Conservation (phyloP, 2,329 filamentous ascomycete genomes). For the Pseudodiploospora longispora region DNA sequence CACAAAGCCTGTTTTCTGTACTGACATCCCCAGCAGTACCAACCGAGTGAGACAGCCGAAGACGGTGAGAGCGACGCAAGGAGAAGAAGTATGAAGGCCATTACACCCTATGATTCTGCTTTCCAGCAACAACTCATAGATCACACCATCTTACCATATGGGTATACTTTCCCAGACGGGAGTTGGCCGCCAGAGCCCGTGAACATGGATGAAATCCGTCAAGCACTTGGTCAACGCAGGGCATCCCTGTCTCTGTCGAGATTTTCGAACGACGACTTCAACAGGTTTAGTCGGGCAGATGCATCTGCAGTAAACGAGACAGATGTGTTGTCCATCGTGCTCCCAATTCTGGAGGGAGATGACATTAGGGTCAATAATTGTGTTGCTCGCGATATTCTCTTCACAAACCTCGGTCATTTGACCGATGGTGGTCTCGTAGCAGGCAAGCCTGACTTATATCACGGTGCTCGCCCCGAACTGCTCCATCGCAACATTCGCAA, state of each 20-base stretch:
- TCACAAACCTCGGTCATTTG: conserved; percentile 28
- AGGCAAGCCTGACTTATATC: conserved; percentile 25
- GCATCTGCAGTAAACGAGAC: conserved; percentile 25
- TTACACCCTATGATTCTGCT: conserved; percentile 12
- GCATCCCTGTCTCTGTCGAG: conserved; percentile 28
- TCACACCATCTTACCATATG: conserved; percentile 9
- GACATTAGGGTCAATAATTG: conserved; percentile 11
- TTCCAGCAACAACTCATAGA: conserved; percentile 15
- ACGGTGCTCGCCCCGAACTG: conserved; percentile 24
- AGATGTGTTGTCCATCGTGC: conserved; percentile 20
- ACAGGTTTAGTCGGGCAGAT: conserved; percentile 21
- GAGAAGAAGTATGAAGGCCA: conserved; percentile 9
- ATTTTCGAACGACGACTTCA: conserved; percentile 23
- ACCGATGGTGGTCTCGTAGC: conserved; percentile 23
- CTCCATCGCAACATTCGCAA: conserved; percentile 18
- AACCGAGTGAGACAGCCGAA: background rate
- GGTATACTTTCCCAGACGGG: conserved; percentile 12
- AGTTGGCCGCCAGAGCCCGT: conserved; percentile 8
- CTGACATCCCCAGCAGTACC: background rate
- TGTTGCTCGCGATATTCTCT: conserved; percentile 20
- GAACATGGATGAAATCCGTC: conserved; percentile 13
- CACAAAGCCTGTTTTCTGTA: no score
- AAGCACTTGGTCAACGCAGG: conserved; percentile 7
- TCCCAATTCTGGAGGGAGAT: conserved; percentile 24
- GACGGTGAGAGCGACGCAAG: background rate